Percentiles rank a stretch among this genome's conserved stretches.
Conservation (phyloP, 345 rosid genomes). For the Syzygium aromaticum region DNA sequence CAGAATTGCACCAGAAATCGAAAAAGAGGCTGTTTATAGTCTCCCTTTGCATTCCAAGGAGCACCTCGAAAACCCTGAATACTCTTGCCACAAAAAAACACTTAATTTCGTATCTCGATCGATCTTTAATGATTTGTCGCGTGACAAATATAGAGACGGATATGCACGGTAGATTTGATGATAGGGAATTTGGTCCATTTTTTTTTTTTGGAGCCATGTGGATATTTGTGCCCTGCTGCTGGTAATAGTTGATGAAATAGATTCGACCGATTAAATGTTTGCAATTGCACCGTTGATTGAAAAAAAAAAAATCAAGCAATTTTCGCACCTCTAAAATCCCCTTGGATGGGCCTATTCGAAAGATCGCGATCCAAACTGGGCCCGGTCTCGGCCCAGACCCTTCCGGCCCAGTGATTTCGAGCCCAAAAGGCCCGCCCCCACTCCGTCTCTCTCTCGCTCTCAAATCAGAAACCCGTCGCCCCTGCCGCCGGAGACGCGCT, state of each 20-base stretch:
- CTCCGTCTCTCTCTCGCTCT: no score
- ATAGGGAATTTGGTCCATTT: not conserved
- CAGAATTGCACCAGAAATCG: no score
- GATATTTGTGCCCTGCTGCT: not conserved
- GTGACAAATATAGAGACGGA: not conserved
- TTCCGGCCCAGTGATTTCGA: not conserved
- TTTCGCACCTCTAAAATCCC: not conserved
- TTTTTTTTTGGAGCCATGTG: not conserved
- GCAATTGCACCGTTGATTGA: no score
- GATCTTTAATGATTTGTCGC: not conserved
- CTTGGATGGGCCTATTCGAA: not conserved
- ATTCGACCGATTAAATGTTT: not conserved
- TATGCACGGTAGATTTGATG: accelerated
- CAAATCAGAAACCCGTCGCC: not conserved
- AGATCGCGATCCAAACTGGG: not conserved
- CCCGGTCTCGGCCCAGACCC: not conserved
- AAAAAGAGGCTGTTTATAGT: no score
- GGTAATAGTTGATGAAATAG: not conserved
- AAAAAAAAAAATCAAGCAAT: not conserved
- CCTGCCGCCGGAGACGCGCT: not conserved
- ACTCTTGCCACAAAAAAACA: no score
- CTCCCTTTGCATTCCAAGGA: no score
- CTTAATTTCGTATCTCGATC: not conserved
- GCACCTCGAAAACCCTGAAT: no score
- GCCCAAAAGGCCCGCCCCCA: not conserved